These are phyloP conservation scores for Hypoxylon sp. DNA, from an alignment of 2,329 filamentous ascomycete genomes.

Conservation along the genomic window DNA sequence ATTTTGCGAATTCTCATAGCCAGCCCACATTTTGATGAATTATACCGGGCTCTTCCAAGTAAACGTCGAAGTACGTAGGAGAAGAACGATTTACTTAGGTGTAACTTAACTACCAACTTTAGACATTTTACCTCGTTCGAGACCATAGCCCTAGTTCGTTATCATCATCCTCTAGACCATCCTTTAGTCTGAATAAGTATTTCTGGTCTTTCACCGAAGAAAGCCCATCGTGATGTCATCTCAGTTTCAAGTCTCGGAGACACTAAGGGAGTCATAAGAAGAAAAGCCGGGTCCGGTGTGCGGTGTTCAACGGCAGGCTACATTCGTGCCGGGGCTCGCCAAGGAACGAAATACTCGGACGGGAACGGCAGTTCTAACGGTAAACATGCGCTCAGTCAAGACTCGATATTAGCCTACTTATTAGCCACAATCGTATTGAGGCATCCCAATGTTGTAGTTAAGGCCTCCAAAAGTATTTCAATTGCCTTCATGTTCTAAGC, in stretches of 20 bases:
- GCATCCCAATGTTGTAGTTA: not conserved
- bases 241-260: not conserved
- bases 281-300: not conserved
- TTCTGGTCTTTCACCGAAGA: not conserved
- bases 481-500: not conserved
- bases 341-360: constrained; percentile 3
- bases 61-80: not conserved
- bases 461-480: not conserved
- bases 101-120: not conserved
- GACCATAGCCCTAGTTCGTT: not conserved
- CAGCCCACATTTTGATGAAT: not conserved
- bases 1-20: not conserved
- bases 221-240: constrained; percentile 2
- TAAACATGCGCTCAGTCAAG: not conserved
- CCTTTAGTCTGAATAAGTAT: not conserved
- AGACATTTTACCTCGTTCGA: not conserved
- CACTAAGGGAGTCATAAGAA: not conserved
- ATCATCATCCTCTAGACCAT: not conserved
- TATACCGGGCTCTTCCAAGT: not conserved
- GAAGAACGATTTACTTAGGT: not conserved
- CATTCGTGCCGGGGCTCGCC: not conserved
- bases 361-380: not conserved
- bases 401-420: not conserved
- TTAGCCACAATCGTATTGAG: not conserved
- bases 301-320: not conserved